Conservation (phyloP, 208 protist species). For the Leishmania lainsoni region DNA sequence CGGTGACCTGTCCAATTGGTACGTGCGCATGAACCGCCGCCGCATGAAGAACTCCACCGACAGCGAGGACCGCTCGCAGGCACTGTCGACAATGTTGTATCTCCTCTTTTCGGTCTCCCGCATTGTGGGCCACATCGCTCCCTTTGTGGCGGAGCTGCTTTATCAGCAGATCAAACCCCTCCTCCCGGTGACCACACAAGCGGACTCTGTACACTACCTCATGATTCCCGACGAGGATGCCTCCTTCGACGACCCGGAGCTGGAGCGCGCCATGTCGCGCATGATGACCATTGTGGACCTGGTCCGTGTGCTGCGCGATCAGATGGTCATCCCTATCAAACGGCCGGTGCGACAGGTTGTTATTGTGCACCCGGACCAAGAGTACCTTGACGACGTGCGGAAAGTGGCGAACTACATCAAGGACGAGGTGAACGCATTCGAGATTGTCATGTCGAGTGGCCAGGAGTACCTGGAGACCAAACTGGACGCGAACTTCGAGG, state of each 20-base stretch:
- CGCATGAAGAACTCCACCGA: conserved; percentile 93
- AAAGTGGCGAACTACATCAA: conserved; percentile 90
- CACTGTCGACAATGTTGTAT: conserved; percentile 91
- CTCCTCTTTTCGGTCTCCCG: conserved; percentile 92
- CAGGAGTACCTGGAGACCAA: conserved; percentile 85
- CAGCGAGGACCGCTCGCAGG: conserved; percentile 73
- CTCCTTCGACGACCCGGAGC: conserved; percentile 58
- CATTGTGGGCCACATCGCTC: conserved; percentile 98
- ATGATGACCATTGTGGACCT: conserved; percentile 94
- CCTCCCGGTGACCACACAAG: conserved; percentile 81
- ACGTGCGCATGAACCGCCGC: conserved; percentile 97
- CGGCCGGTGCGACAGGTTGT: conserved; percentile 91
- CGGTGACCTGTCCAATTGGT: conserved; percentile 99
- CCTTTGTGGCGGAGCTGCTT: conserved; percentile 98
- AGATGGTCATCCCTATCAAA: conserved; percentile 92
- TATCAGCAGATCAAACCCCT: conserved; percentile 97
- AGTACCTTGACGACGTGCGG: conserved; percentile 78
- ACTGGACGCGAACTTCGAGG: conserved; percentile 90
- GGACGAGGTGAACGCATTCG: conserved; percentile 92
- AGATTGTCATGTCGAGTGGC: conserved; percentile 70
- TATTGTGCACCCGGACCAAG: conserved; percentile 80
- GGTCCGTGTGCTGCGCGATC: conserved; percentile 94
- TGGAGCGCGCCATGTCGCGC: conserved; percentile 85
- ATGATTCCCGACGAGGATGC: conserved; percentile 90
- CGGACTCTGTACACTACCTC: conserved; percentile 94